Evolutionary conservation across 805 yeast genomes (phyloP).

Genomic region (Cyberlindnera lachancei): DNA sequence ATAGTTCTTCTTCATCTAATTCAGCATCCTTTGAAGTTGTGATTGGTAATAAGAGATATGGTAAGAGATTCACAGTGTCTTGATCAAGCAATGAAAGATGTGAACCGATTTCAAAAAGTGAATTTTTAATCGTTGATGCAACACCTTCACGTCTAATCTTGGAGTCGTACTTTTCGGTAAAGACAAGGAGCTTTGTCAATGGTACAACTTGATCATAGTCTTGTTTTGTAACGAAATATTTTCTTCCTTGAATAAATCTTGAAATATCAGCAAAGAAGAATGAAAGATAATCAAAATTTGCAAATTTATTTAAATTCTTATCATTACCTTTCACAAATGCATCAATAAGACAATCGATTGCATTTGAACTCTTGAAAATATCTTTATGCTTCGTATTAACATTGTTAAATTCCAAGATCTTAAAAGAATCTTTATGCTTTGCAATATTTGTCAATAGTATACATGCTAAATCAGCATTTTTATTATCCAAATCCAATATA

Average conservation of each 20-base stretch:
- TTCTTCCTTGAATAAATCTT: constrained; percentile 64
- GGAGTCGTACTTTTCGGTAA: constrained; percentile 74
- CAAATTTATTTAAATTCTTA: constrained; percentile 59
- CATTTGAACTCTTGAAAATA: constrained; percentile 48
- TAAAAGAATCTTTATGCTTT: constrained; percentile 58
- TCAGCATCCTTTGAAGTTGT: constrained; percentile 66
- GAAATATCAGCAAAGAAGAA: constrained; percentile 89
- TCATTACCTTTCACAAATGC: constrained; percentile 82
- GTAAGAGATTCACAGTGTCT: constrained; percentile 62
- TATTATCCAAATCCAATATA: constrained; percentile 45
- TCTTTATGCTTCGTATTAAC: constrained; percentile 8
- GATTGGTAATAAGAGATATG: constrained; percentile 75
- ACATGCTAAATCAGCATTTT: constrained; percentile 73
- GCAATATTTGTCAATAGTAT: constrained; percentile 83
- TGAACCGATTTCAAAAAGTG: constrained; percentile 68
- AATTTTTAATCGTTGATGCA: constrained; percentile 86
- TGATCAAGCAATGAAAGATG: constrained; percentile 57
- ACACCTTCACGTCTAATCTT: constrained; percentile 85
- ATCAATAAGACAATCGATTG: constrained; percentile 78
- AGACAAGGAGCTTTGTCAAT: constrained; percentile 69
- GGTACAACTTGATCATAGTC: constrained; percentile 73
- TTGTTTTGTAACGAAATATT: constrained; percentile 67
- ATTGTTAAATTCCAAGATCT: constrained; percentile 40
- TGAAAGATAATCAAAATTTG: constrained; percentile 75
- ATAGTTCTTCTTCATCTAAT: constrained; percentile 76